These are phyloP conservation scores for Venturia effusa DNA, from an alignment of 2,329 filamentous ascomycete species.

Conservation along the genomic window DNA sequence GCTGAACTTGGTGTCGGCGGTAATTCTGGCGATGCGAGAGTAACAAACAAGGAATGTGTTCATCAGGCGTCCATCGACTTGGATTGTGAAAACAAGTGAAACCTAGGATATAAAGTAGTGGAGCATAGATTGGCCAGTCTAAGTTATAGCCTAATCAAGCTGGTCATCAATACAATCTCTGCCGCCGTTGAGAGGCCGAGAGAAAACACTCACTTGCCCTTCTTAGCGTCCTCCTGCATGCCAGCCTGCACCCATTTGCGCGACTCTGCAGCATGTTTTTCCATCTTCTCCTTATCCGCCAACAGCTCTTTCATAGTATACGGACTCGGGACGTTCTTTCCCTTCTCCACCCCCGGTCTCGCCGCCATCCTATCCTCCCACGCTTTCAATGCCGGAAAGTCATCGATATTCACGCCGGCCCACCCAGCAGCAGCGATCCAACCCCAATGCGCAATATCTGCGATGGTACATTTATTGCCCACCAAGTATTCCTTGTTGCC, in stretches of 20 bases:
- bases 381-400: conserved; percentile 64
- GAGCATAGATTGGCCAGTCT: background rate
- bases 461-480: conserved; percentile 32
- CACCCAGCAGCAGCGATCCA: conserved; percentile 57
- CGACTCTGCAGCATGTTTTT: conserved; percentile 43
- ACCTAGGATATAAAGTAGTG: no score
- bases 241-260: conserved; percentile 56
- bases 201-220: background rate
- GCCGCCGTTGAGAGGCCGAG: background rate
- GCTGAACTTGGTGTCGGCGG: no score
- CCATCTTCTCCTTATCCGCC: conserved; percentile 46
- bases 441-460: conserved; percentile 56
- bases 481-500: conserved; percentile 23
- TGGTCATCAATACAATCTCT: background rate
- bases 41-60: no score
- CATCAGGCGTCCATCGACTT: no score
- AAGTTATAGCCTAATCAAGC: background rate
- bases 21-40: no score
- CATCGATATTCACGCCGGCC: conserved; percentile 56
- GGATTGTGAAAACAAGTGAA: no score
- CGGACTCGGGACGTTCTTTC: conserved; percentile 57
- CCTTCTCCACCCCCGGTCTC: conserved; percentile 64
- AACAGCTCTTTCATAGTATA: conserved; percentile 51
- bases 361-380: conserved; percentile 65
- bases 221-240: conserved; percentile 55